phyloP scores from a whole-genome alignment of 768 basidiomycete genomes.

The Rhodotorula sphaerocarpa region DNA sequence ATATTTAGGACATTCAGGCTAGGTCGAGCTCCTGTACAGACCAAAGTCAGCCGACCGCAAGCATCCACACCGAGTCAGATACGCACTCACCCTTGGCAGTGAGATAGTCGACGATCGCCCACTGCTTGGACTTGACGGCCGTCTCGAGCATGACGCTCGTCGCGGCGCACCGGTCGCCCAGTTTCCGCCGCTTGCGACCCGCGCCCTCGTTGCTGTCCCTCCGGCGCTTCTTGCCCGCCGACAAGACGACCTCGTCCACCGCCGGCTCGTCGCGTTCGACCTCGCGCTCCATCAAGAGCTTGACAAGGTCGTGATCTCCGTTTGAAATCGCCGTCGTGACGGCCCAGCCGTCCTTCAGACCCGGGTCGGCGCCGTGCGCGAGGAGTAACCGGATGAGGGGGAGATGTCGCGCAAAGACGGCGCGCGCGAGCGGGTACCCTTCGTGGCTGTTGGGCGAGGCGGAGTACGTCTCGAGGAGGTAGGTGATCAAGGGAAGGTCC shows the following conservation, averaged over 20 bases:
- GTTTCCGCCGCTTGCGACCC: slow-evolving; percentile 43
- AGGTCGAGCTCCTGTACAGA: background rate
- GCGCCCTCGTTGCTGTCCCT: slow-evolving; percentile 6
- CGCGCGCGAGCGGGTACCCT: slow-evolving; percentile 74
- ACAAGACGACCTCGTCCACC: slow-evolving; percentile 25
- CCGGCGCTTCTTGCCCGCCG: slow-evolving; percentile 30
- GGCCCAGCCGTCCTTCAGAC: slow-evolving; percentile 55
- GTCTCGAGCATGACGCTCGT: slow-evolving; percentile 52
- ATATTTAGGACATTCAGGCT: slow-evolving; percentile 8
- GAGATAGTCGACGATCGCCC: slow-evolving; percentile 64
- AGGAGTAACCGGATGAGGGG: slow-evolving; percentile 67
- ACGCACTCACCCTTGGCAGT: slow-evolving; percentile 49
- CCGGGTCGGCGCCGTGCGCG: slow-evolving; percentile 62
- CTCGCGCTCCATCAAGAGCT: slow-evolving; percentile 63
- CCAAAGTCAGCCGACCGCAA: background rate
- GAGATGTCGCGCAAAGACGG: slow-evolving; percentile 58
- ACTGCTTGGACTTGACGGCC: slow-evolving; percentile 59
- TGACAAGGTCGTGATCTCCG: slow-evolving; percentile 56
- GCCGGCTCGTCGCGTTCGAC: slow-evolving; percentile 27
- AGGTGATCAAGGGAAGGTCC: slow-evolving; percentile 38
- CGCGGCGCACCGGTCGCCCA: slow-evolving; percentile 43
- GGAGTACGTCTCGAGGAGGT: slow-evolving; percentile 43
- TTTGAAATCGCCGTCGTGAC: slow-evolving; percentile 67
- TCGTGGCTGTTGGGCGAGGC: slow-evolving; percentile 60
- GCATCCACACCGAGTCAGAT: no score